Conservation (phyloP, 805 yeast genomes). For the Soucietia sequanensis region DNA sequence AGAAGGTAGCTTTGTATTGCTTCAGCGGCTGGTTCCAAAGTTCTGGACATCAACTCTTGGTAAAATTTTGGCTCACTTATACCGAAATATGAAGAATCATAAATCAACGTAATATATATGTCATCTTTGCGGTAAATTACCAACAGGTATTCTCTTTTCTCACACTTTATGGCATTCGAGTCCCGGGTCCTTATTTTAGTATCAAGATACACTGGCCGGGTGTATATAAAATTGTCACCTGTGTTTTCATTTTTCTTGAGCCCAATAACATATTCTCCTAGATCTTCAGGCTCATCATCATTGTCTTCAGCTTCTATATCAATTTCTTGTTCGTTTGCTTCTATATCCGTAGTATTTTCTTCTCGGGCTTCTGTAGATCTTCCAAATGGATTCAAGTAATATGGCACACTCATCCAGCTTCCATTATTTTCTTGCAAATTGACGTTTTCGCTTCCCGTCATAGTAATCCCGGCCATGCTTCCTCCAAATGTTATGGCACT, state of each 20-base stretch:
- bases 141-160: slow-evolving; percentile 26
- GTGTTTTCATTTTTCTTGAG: neutral
- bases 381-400: slow-evolving; percentile 10
- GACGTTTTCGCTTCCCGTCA: no score
- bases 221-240: neutral
- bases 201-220: slow-evolving; percentile 1
- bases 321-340: neutral
- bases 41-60: slow-evolving; percentile 10
- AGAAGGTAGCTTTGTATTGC: slow-evolving; percentile 14
- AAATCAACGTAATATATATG: slow-evolving; percentile 23
- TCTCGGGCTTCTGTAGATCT: slow-evolving; percentile 1
- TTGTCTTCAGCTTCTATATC: neutral
- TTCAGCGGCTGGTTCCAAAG: slow-evolving; percentile 20
- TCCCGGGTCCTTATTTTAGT: slow-evolving; percentile 25
- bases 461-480: neutral
- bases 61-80: slow-evolving; percentile 26
- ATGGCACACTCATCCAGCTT: slow-evolving; percentile 20
- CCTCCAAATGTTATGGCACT: slow-evolving; percentile 27
- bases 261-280: neutral
- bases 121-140: slow-evolving; percentile 26
- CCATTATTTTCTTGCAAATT: neutral
- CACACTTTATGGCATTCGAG: slow-evolving; percentile 22
- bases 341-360: no score
- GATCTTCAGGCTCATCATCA: neutral
- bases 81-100: slow-evolving; percentile 24